Conservation (phyloP, 2,329 filamentous ascomycete species). For the Colletotrichum phormii region DNA sequence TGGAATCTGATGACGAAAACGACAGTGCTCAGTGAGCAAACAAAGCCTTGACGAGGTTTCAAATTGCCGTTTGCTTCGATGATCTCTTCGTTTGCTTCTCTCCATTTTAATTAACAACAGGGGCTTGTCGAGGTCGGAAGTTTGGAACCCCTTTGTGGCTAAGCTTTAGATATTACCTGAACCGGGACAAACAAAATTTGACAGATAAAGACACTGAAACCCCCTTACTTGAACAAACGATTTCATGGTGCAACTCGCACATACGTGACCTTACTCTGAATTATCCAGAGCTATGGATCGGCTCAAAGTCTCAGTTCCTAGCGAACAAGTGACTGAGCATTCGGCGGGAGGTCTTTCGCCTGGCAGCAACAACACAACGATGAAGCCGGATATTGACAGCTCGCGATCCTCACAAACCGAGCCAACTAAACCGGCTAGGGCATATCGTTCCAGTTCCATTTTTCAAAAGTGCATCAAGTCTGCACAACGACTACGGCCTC, state of each 20-base stretch:
- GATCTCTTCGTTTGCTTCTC: neutral
- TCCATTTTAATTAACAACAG: neutral
- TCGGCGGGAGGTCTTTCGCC: neutral
- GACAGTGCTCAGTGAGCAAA: neutral
- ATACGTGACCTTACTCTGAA: neutral
- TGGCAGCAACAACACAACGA: neutral
- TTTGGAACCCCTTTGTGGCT: neutral
- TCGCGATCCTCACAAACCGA: neutral
- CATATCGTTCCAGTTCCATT: neutral
- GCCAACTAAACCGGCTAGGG: neutral
- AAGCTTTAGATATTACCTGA: neutral
- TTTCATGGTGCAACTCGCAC: neutral
- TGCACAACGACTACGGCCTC: neutral
- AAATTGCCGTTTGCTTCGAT: neutral
- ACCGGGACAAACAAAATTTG: neutral
- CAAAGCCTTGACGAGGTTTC: neutral
- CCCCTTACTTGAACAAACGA: neutral
- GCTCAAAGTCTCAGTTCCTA: neutral
- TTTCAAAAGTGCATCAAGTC: neutral
- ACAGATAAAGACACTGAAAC: neutral
- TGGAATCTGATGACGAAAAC: slow-evolving; percentile 24
- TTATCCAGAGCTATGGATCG: neutral
- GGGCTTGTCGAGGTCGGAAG: neutral
- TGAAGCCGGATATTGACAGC: neutral
- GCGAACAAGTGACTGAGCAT: neutral